phyloP scores from a whole-genome alignment of 148 eudicot species.

The Bassia scoparia region DNA sequence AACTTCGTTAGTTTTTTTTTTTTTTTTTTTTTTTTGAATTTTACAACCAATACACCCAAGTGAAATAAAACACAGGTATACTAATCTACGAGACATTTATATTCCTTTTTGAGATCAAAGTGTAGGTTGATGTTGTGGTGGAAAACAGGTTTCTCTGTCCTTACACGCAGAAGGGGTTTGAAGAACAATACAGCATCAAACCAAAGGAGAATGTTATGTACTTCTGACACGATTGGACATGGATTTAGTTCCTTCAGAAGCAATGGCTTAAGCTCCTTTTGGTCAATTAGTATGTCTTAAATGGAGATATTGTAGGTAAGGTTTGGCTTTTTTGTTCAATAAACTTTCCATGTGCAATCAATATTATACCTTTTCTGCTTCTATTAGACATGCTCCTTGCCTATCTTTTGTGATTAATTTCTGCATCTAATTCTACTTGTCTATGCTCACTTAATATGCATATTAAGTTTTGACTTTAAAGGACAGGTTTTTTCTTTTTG shows the following conservation, averaged over 20 bases:
- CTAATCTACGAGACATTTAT: constrained; percentile 18
- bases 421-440: background rate
- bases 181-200: constrained; percentile 54
- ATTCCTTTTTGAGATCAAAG: constrained; percentile 18
- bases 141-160: constrained; percentile 72
- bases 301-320: constrained; percentile 88
- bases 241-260: constrained; percentile 41
- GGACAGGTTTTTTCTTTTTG: background rate
- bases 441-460: background rate
- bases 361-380: background rate
- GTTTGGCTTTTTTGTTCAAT: background rate
- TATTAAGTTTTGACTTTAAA: background rate
- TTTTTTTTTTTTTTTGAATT: too few species aligned
- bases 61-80: background rate
- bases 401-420: background rate
- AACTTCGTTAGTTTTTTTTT: background rate
- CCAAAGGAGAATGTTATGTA: constrained; percentile 74
- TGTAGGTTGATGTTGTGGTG: constrained; percentile 28
- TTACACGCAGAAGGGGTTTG: constrained; percentile 66
- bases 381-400: background rate
- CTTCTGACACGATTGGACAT: constrained; percentile 62
- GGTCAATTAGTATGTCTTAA: constrained; percentile 87
- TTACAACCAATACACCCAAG: background rate
- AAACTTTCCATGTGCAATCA: background rate
- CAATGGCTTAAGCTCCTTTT: constrained; percentile 58